A percentile compares a stretch with the other conserved stretches of the same genome.
Evolutionary conservation across 768 basidiomycete species (phyloP).

Genomic region (Lactarius quietus): DNA sequence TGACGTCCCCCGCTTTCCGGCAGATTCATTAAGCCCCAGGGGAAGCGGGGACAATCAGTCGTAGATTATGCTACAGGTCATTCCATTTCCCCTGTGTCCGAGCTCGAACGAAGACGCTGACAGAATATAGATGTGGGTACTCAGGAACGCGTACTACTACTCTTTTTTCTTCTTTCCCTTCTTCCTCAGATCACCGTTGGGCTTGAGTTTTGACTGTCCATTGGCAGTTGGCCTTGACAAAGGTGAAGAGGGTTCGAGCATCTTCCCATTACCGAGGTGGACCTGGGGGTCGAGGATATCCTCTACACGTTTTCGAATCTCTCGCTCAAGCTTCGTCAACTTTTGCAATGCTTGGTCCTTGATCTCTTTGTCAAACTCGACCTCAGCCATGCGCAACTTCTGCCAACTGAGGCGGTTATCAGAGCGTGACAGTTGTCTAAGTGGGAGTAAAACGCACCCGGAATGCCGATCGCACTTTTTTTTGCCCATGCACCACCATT

Average conservation of each 20-base stretch:
- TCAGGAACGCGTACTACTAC: neutral
- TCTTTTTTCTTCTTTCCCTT: constrained; percentile 27
- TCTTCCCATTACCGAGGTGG: constrained; percentile 9
- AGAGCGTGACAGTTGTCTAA: neutral
- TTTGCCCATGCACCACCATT: constrained; percentile 80
- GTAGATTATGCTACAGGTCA: constrained; percentile 30
- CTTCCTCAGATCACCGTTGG: constrained; percentile 25
- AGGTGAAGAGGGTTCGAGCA: constrained; percentile 21
- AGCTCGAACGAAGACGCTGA: neutral
- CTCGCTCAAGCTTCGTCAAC: constrained; percentile 71
- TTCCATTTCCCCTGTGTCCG: neutral
- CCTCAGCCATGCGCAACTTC: constrained; percentile 65
- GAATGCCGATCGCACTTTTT: constrained; percentile 75
- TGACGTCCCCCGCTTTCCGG: constrained; percentile 27
- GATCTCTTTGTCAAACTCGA: constrained; percentile 70
- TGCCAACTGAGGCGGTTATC: constrained; percentile 59
- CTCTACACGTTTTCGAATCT: constrained; percentile 73
- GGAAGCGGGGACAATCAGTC: constrained; percentile 26
- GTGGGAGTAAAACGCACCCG: constrained; percentile 46
- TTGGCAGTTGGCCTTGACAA: constrained; percentile 29
- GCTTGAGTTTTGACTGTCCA: constrained; percentile 31
- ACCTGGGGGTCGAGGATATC: constrained; percentile 47
- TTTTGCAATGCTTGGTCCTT: constrained; percentile 63
- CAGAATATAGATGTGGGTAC: constrained; percentile 3
- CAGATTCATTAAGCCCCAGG: constrained; percentile 39